phyloP scores from a whole-genome alignment of 2,329 filamentous ascomycete species.

The Botrytis tulipae region DNA sequence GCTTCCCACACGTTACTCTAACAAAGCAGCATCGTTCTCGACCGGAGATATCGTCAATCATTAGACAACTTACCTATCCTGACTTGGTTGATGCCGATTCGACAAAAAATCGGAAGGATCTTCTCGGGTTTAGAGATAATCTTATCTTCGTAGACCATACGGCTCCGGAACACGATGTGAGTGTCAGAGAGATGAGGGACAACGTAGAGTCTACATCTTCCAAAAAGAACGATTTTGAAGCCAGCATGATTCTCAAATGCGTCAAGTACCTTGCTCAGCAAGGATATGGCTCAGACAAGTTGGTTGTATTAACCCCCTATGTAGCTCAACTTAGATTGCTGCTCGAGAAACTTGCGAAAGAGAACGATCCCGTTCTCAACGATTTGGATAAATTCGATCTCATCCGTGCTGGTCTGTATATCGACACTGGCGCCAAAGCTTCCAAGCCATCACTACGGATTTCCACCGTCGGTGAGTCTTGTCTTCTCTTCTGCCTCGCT shows the following conservation, averaged over 20 bases:
- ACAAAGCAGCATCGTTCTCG: slow-evolving; percentile 65
- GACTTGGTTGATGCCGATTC: slow-evolving; percentile 54
- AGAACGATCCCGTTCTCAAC: slow-evolving; percentile 64
- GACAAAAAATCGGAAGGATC: slow-evolving; percentile 46
- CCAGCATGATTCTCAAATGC: slow-evolving; percentile 60
- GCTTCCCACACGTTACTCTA: slow-evolving; percentile 53
- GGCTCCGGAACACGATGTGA: slow-evolving; percentile 49
- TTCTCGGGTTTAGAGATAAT: slow-evolving; percentile 57
- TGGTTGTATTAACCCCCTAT: slow-evolving; percentile 72
- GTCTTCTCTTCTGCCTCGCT: background rate
- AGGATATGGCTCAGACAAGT: slow-evolving; percentile 61
- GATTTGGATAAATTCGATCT: slow-evolving; percentile 67
- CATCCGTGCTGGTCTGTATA: slow-evolving; percentile 56
- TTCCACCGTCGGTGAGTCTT: slow-evolving; percentile 64
- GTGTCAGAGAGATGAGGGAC: slow-evolving; percentile 51
- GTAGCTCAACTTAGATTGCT: slow-evolving; percentile 65
- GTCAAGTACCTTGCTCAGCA: slow-evolving; percentile 70
- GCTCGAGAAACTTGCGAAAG: slow-evolving; percentile 49
- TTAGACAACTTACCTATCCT: slow-evolving; percentile 60
- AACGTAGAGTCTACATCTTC: slow-evolving; percentile 44
- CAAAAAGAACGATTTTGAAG: slow-evolving; percentile 66
- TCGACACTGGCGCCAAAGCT: slow-evolving; percentile 50
- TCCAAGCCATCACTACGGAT: slow-evolving; percentile 55
- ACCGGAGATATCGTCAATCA: slow-evolving; percentile 62
- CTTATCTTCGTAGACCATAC: slow-evolving; percentile 68